Percentiles rank a stretch among this genome's conserved stretches.
These are phyloP conservation scores for Alnus rubra DNA, from an alignment of 306 rosid genomes.

Conservation along the genomic window DNA sequence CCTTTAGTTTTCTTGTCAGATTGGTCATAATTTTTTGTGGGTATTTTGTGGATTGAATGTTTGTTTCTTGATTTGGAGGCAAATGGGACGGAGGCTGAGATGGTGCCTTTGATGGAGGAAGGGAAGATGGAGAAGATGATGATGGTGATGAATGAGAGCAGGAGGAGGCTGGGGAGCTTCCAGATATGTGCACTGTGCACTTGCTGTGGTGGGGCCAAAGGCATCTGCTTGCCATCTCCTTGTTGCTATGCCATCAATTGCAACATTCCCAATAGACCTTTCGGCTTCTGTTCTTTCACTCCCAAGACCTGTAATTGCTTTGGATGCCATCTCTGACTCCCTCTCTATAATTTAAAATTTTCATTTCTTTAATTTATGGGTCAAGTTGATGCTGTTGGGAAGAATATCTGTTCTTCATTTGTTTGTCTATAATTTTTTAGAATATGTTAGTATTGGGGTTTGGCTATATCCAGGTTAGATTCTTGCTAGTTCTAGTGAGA, in stretches of 20 bases:
- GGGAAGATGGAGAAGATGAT: constrained; percentile 60
- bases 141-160: constrained; percentile 75
- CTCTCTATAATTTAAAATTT: constrained; percentile 34
- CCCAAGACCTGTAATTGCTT: constrained; percentile 99
- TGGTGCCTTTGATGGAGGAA: constrained; percentile 67
- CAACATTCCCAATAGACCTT: constrained; percentile 95
- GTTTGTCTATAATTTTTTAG: constrained; percentile 35
- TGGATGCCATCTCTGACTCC: constrained; percentile 77
- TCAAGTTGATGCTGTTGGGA: constrained; percentile 45
- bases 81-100: constrained; percentile 57
- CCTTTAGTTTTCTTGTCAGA: constrained; percentile 13
- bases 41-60: constrained; percentile 34
- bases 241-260: constrained; percentile 99
- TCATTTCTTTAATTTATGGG: constrained; percentile 41
- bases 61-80: constrained; percentile 50
- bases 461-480: constrained; percentile 36
- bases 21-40: constrained; percentile 24
- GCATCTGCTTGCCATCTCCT: constrained; percentile 92
- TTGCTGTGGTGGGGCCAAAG: constrained; percentile 95
- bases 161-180: constrained; percentile 85
- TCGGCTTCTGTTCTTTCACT: constrained; percentile 96
- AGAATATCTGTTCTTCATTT: constrained; percentile 72
- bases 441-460: constrained; percentile 20
- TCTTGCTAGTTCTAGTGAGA: constrained; percentile 40
- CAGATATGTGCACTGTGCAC: constrained; percentile 93